Conservation (phyloP, 2,329 filamentous ascomycete genomes). For the Stagonosporopsis chrysanthemi region DNA sequence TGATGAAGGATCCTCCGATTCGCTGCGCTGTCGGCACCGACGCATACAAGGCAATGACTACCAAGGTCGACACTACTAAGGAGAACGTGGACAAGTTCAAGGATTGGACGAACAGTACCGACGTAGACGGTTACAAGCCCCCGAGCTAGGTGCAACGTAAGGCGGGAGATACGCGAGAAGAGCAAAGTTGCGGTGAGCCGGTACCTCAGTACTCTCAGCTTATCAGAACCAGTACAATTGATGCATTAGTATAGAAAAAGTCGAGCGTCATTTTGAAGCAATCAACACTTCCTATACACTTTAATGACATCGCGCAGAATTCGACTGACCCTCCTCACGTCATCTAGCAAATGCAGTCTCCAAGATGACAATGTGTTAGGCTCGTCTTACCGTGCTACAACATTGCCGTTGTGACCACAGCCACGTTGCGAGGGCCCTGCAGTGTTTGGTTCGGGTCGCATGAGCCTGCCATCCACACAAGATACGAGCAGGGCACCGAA, state of each 20-base stretch:
- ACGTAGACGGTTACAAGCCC: slow-evolving; percentile 53
- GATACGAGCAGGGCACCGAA: neutral
- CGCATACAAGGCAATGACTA: slow-evolving; percentile 57
- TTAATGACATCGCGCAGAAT: neutral
- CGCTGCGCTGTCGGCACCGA: slow-evolving; percentile 63
- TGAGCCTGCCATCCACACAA: neutral
- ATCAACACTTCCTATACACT: neutral
- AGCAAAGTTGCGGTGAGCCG: neutral
- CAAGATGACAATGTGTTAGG: neutral
- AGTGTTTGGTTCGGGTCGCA: neutral
- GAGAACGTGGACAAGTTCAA: slow-evolving; percentile 61
- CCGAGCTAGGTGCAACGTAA: slow-evolving; percentile 21
- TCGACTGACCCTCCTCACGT: neutral
- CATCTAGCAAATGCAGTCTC: neutral
- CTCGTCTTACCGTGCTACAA: slow-evolving; percentile 16
- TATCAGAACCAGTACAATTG: neutral
- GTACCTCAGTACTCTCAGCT: neutral
- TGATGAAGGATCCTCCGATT: slow-evolving; percentile 61
- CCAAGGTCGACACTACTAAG: slow-evolving; percentile 59
- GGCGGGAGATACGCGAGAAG: no score
- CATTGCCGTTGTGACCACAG: slow-evolving; percentile 16
- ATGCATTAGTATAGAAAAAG: neutral
- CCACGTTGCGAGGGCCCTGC: slow-evolving; percentile 36
- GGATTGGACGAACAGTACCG: slow-evolving; percentile 58
- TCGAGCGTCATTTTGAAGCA: no score